Evolutionary conservation across 371 early-diverging fungal species (phyloP).

Genomic region (Funneliformis caledonium): DNA sequence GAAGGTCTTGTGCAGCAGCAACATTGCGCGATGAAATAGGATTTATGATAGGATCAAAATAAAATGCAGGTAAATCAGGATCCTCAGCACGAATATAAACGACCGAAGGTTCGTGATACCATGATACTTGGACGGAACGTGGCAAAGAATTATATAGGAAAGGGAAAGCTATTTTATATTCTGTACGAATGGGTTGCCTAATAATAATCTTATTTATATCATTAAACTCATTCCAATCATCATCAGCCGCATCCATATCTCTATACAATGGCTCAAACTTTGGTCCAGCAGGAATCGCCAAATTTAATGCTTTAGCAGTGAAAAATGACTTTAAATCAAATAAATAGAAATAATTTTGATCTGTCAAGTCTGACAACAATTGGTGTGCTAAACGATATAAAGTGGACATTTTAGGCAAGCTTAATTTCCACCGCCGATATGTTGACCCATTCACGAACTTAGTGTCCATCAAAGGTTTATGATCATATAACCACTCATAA

Average conservation of each 20-base stretch:
- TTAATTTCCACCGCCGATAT: slow-evolving; percentile 90
- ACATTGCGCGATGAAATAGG: slow-evolving; percentile 89
- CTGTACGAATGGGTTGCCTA: slow-evolving; percentile 96
- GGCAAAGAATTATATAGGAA: slow-evolving; percentile 96
- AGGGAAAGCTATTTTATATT: slow-evolving; percentile 98
- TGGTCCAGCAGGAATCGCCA: slow-evolving; percentile 99
- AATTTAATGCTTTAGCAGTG: slow-evolving; percentile 96
- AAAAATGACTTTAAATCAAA: slow-evolving; percentile 95
- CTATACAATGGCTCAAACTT: slow-evolving; percentile 97
- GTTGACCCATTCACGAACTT: slow-evolving; percentile 89
- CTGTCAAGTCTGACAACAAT: slow-evolving; percentile 90
- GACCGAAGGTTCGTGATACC: slow-evolving; percentile 93
- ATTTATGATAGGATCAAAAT: slow-evolving; percentile 96
- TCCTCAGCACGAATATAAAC: slow-evolving; percentile 91
- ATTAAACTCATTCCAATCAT: slow-evolving; percentile 99
- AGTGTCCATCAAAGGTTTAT: slow-evolving; percentile 88
- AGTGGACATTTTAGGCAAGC: slow-evolving; percentile 93
- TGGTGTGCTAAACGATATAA: slow-evolving; percentile 93
- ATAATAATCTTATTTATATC: slow-evolving; percentile 99
- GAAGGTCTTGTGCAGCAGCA: slow-evolving; percentile 52
- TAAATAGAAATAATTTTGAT: slow-evolving; percentile 96
- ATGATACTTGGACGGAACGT: slow-evolving; percentile 89
- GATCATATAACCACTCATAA: slow-evolving; percentile 97
- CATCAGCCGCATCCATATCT: slow-evolving; percentile 91
- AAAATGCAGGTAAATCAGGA: slow-evolving; percentile 96